phyloP scores from a whole-genome alignment of 495 filamentous ascomycete species.

The Penicillium cosmopolitanum region DNA sequence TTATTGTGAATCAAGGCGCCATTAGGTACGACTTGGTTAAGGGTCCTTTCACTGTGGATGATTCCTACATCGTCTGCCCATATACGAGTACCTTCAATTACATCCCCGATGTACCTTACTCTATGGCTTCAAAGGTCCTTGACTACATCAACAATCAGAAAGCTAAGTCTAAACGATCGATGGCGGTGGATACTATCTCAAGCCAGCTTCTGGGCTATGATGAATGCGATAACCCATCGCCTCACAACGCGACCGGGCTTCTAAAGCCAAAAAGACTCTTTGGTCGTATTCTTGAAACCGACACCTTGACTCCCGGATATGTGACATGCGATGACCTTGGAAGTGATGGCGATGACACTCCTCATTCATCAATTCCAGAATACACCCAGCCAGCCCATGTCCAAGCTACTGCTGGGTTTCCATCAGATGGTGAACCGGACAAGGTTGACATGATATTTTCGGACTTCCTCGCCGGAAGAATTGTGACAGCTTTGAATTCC shows the following conservation, averaged over 20 bases:
- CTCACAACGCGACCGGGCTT: conserved; percentile 5
- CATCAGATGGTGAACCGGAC: conserved; percentile 6
- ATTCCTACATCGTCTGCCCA: conserved; percentile 43
- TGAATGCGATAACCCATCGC: conserved; percentile 13
- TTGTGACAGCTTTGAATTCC: conserved; percentile 10
- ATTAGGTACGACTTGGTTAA: conserved; percentile 45
- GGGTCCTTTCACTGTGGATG: conserved; percentile 43
- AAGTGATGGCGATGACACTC: conserved; percentile 21
- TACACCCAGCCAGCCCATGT: conserved; percentile 3
- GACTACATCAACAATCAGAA: conserved; percentile 9
- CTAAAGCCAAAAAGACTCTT: conserved; percentile 12
- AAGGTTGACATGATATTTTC: conserved; percentile 13
- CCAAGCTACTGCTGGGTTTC: conserved; percentile 13
- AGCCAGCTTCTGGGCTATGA: conserved; percentile 15
- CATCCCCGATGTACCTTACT: conserved; percentile 40
- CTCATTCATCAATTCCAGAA: conserved; percentile 12
- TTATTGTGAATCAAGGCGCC: conserved; percentile 41
- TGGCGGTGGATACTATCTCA: conserved; percentile 12
- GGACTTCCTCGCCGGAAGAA: conserved; percentile 10
- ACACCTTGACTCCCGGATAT: conserved; percentile 9
- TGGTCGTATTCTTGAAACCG: conserved; percentile 8
- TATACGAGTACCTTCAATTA: conserved; percentile 37
- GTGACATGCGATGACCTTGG: conserved; percentile 18
- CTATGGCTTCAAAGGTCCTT: conserved; percentile 35
- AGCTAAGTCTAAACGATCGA: conserved; percentile 10